These are phyloP conservation scores for Gossypium anomalum DNA, from an alignment of 345 rosid species.

Conservation along the genomic window DNA sequence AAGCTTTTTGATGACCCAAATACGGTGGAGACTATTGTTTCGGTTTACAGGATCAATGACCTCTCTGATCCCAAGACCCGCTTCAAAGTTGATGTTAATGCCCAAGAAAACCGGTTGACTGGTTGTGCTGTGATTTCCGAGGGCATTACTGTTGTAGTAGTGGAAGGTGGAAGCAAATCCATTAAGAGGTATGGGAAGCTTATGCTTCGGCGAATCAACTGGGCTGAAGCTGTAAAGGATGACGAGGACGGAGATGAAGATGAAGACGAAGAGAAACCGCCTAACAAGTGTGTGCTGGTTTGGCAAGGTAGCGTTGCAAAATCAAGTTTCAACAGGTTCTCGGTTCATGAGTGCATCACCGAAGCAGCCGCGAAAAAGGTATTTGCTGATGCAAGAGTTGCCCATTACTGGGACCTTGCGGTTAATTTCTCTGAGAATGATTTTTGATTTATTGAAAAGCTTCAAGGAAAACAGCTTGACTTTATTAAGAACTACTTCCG, in stretches of 20 bases:
- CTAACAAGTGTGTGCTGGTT: conserved; percentile 67
- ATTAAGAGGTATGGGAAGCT: conserved; percentile 88
- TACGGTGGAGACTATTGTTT: conserved; percentile 65
- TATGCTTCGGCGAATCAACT: conserved; percentile 77
- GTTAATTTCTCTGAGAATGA: conserved; percentile 63
- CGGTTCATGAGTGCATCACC: conserved; percentile 70
- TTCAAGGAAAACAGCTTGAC: not conserved
- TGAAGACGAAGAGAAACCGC: conserved; percentile 39
- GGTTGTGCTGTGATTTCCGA: conserved; percentile 81
- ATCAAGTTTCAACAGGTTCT: conserved; percentile 63
- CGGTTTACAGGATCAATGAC: conserved; percentile 77
- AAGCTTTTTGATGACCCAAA: conserved; percentile 84
- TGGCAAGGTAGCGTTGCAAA: conserved; percentile 86
- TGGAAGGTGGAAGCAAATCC: conserved; percentile 85
- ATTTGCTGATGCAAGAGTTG: conserved; percentile 74
- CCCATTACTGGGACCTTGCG: conserved; percentile 88
- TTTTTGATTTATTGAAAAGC: conserved; percentile 17
- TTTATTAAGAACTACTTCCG: not conserved
- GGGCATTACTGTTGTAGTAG: conserved; percentile 71
- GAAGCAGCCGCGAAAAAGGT: conserved; percentile 75
- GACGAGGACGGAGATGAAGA: conserved; percentile 46
- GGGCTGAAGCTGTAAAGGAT: conserved; percentile 76
- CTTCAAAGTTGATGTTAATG: conserved; percentile 90
- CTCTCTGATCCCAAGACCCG: conserved; percentile 82
- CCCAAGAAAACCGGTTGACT: conserved; percentile 75